Evolutionary conservation across 1,139 yeast genomes (phyloP).

Genomic region (Debaryomycetaceae sp.): DNA sequence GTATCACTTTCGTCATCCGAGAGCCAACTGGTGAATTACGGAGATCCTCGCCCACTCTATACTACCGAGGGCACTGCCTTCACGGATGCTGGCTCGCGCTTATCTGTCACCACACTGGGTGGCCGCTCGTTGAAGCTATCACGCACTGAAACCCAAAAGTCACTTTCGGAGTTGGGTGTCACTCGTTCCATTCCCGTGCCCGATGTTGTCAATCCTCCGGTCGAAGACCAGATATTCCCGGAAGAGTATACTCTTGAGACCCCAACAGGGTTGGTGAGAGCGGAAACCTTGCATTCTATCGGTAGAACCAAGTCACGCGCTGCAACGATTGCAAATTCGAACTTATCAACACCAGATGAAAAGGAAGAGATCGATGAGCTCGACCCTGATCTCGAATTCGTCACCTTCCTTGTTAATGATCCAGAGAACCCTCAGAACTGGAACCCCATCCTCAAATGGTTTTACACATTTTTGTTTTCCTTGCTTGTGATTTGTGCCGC

Average conservation of each 20-base stretch:
- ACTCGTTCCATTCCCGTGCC: conserved; percentile 47
- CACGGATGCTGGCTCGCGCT: too few species aligned
- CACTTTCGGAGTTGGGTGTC: conserved; percentile 61
- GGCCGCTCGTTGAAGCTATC: conserved; percentile 13
- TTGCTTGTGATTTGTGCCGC: conserved; percentile 79
- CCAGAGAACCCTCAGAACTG: conserved; percentile 89
- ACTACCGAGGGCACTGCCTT: too few species aligned
- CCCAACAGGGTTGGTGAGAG: conserved; percentile 79
- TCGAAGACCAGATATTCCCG: conserved; percentile 71
- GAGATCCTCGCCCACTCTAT: too few species aligned
- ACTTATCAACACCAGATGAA: conserved; percentile 13
- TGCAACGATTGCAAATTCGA: conserved; percentile 15
- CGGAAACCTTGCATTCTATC: conserved; percentile 59
- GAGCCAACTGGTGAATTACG: too few species aligned
- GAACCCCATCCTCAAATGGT: conserved; percentile 56
- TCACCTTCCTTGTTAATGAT: conserved; percentile 70
- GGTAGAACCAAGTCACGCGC: conserved; percentile 51
- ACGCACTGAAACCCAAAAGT: conserved; percentile 65
- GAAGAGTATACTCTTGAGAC: conserved; percentile 90
- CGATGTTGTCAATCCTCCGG: conserved; percentile 60
- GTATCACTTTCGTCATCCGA: too few species aligned
- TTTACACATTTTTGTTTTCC: conserved; percentile 63
- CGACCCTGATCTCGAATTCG: conserved; percentile 73
- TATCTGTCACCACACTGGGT: too few species aligned
- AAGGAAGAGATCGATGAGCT: conserved; percentile 23